Percentiles rank a stretch among this genome's conserved stretches.
Conservation (phyloP, 1,139 yeast species). For the Magnusiomyces fungicola region DNA sequence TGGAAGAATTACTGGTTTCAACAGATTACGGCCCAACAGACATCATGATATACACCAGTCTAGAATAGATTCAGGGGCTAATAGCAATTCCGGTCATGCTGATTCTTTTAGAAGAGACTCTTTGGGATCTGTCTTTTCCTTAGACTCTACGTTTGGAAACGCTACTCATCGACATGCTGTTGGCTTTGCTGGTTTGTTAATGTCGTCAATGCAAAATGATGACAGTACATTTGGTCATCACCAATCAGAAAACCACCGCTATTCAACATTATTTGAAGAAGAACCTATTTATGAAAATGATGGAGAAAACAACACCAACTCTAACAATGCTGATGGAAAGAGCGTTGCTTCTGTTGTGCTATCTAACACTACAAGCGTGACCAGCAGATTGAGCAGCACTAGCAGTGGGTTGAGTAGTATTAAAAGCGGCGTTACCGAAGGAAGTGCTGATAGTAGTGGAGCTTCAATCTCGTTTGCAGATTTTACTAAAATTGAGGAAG, state of each 20-base stretch:
- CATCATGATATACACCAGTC: conserved; percentile 23
- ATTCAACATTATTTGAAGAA: conserved; percentile 3
- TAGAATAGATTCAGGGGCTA: conserved; percentile 17
- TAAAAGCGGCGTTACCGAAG: background rate
- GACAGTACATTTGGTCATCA: conserved; percentile 15
- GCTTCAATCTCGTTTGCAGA: conserved; percentile 22
- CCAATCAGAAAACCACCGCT: conserved; percentile 4
- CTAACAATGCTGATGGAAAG: background rate
- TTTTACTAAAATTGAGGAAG: conserved; percentile 26
- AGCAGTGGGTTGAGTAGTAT: background rate
- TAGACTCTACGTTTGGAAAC: conserved; percentile 22
- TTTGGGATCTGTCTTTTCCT: conserved; percentile 26
- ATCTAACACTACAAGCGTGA: background rate
- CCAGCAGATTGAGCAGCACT: background rate
- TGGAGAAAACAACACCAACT: conserved; percentile 1
- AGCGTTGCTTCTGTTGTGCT: background rate
- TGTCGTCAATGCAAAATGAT: conserved; percentile 30
- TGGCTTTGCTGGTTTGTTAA: conserved; percentile 32
- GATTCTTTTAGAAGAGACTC: conserved; percentile 25
- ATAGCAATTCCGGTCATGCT: conserved; percentile 1
- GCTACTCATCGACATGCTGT: conserved; percentile 28
- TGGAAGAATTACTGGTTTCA: conserved; percentile 21
- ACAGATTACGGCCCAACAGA: conserved; percentile 18
- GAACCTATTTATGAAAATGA: conserved; percentile 16
- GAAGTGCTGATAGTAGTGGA: background rate